phyloP scores from a whole-genome alignment of 129 eudicot genomes.

The Cynara cardunculus region DNA sequence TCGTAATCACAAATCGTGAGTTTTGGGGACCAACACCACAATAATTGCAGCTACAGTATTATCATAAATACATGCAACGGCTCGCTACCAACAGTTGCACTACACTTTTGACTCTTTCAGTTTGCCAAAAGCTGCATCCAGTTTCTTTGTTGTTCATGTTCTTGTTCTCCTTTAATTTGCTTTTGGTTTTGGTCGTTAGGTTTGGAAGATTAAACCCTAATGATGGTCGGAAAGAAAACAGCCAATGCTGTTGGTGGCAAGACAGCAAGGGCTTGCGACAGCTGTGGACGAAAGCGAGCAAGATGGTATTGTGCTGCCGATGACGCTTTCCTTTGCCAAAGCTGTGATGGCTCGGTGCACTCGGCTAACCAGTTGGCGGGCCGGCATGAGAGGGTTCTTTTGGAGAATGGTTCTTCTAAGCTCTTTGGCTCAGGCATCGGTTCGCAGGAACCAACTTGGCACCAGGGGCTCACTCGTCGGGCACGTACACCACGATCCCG shows the following conservation, averaged over 20 bases:
- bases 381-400: slow-evolving; percentile 67
- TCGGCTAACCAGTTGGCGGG: slow-evolving; percentile 84
- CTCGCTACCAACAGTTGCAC: slow-evolving; percentile 7
- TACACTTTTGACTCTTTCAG: background rate
- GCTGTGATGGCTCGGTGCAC: slow-evolving; percentile 71
- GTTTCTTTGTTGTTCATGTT: background rate
- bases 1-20: slow-evolving; percentile 20
- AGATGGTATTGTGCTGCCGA: slow-evolving; percentile 88
- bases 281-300: slow-evolving; percentile 68
- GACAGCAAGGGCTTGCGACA: slow-evolving; percentile 83
- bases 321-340: slow-evolving; percentile 85
- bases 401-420: slow-evolving; percentile 41
- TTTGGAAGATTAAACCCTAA: slow-evolving; percentile 5
- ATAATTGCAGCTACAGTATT: slow-evolving; percentile 12
- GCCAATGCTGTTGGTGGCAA: slow-evolving; percentile 74
- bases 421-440: background rate
- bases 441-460: slow-evolving; percentile 56
- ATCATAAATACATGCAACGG: slow-evolving; percentile 16
- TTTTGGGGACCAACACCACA: slow-evolving; percentile 34
- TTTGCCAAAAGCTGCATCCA: background rate
- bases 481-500: slow-evolving; percentile 64
- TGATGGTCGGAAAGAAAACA: slow-evolving; percentile 37
- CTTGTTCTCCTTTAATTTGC: background rate
- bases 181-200: background rate
- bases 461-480: slow-evolving; percentile 67